Evolutionary conservation across 768 basidiomycete genomes (phyloP), one percentile per base, ranked within the genome.

Genomic region (Suillus bovinus): DNA sequence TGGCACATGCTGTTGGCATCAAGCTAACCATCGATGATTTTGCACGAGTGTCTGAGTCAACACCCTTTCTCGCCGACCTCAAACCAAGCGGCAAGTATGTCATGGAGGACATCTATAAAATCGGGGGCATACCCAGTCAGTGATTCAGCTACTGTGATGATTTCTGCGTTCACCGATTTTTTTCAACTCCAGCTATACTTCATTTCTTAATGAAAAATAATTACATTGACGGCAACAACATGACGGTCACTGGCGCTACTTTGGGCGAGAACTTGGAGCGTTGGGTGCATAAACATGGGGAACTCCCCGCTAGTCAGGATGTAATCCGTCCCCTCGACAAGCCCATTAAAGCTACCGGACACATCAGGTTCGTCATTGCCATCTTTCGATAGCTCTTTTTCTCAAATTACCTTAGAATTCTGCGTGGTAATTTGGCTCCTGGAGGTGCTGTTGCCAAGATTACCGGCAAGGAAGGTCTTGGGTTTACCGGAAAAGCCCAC

Each of bases 11-110:
- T 0, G 94, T 96, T 55, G 96, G 95, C 29, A 88, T 99, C 78
- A 84, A 85, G 49, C 83, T 99, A 62, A 85, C 84, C 38, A 80
- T 99, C 56, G 94, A 96, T 69, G 97, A 99, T 75, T 93, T 99
- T 83, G 95, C 97, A 76, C 79, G 75, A 60, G 93, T 98, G 59
- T 96, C 95, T 8, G 96, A 99, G 74, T 87, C 91, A 52, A 87
- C 84, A 1, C 97, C 97, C 13, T 96, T 98, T 84, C 81, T 99
- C 66, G 96, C 96, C 29, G 92, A 99, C 77, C 85, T 99, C 66
- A 97, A 96, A 73, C 97, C 97, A 1, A 94, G 93, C 66, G 97
- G 97, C 39, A 95, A 95, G 77, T 99, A 98, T 81, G 93, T 99
- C 68, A 97, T 99, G 94, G 95, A 96, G 77, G 93, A 99, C 71